phyloP scores from a whole-genome alignment of 139 green algal genomes.

The Limnomonas spitsbergensis region DNA sequence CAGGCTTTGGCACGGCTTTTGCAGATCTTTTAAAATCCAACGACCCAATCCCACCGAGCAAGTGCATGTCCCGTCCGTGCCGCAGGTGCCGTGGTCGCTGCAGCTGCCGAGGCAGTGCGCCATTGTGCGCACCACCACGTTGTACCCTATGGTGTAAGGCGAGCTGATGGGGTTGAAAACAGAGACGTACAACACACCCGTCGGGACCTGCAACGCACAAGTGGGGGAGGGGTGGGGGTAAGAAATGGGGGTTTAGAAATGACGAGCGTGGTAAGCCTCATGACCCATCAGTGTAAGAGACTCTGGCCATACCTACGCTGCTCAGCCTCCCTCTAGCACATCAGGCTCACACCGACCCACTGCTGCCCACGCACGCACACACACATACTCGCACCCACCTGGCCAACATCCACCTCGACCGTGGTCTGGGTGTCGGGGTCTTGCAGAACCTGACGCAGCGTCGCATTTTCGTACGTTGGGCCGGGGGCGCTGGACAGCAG shows the following conservation, averaged over 20 bases:
- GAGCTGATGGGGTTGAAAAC: slow-evolving; percentile 53
- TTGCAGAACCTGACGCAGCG: background rate
- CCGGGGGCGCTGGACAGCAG: background rate
- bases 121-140: slow-evolving; percentile 27
- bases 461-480: background rate
- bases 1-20: no score
- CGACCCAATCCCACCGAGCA: slow-evolving; percentile 45
- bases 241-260: no score
- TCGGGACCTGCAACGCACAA: background rate
- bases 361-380: no score
- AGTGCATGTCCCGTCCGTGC: slow-evolving; percentile 42
- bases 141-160: slow-evolving; percentile 43
- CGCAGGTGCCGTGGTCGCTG: slow-evolving; percentile 50
- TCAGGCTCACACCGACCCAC: no score
- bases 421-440: background rate
- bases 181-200: slow-evolving; percentile 32
- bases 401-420: background rate
- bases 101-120: slow-evolving; percentile 54
- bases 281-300: no score
- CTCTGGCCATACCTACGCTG: no score
- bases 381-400: background rate
- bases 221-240: background rate
- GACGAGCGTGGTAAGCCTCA: no score
- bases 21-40: no score
- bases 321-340: no score